Evolutionary conservation across 1,284 basidiomycete species (phyloP).

Genomic region (Abortiporus biennis): DNA sequence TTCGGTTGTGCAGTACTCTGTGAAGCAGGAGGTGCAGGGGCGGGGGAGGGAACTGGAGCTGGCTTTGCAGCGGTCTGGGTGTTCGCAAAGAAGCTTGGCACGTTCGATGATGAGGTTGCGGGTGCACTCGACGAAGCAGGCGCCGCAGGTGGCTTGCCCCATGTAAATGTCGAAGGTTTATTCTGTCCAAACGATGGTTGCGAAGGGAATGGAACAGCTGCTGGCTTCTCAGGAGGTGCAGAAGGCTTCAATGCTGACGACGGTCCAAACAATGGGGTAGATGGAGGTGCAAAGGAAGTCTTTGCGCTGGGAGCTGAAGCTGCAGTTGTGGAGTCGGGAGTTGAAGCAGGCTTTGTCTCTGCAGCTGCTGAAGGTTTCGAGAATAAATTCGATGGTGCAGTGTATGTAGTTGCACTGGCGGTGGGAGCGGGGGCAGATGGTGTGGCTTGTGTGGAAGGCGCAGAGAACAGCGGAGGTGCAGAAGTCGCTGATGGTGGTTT

Average conservation of each 20-base stretch:
- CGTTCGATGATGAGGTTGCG: no score
- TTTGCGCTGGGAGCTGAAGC: not conserved
- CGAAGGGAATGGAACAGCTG: not conserved
- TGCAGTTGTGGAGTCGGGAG: not conserved
- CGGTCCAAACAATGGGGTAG: not conserved
- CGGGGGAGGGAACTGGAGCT: not conserved
- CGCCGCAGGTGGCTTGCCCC: not conserved
- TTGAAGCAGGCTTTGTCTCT: not conserved
- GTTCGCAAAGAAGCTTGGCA: not conserved
- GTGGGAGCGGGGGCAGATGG: not conserved
- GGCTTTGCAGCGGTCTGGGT: not conserved
- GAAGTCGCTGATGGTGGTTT: not conserved
- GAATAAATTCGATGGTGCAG: slow-evolving; percentile 3
- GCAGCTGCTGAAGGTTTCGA: not conserved
- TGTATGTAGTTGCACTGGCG: no score
- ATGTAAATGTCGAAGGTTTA: not conserved
- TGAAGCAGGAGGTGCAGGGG: not conserved
- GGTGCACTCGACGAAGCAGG: no score
- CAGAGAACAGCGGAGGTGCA: slow-evolving; percentile 2
- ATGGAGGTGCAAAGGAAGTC: not conserved
- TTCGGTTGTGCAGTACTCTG: not conserved
- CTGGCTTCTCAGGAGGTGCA: not conserved
- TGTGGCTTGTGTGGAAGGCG: slow-evolving; percentile 1
- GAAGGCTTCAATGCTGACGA: not conserved
- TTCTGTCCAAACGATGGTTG: no score